A percentile compares a stretch with the other conserved stretches of the same genome.
Conservation (phyloP, 169 alveolate genomes). For the Ichthyophthirius multifiliis region DNA sequence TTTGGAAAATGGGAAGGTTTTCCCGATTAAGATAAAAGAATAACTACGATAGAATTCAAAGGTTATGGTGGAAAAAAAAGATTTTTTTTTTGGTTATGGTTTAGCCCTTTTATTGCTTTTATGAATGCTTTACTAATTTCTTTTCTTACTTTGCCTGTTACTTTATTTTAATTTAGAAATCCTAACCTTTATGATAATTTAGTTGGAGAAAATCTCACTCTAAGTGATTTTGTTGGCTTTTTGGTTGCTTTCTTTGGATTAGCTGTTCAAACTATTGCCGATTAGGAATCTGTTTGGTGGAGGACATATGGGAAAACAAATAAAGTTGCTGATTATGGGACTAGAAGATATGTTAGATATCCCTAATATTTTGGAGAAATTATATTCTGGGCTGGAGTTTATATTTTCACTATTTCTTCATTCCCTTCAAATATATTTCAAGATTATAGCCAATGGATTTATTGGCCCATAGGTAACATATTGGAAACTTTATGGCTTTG, state of each 20-base stretch:
- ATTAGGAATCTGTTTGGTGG: not conserved
- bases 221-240: not conserved
- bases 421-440: not conserved
- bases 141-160: not conserved
- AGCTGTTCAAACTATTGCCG: not conserved
- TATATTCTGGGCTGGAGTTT: not conserved
- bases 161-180: not conserved
- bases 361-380: not conserved
- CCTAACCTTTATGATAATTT: too few relatives aligned
- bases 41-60: not conserved
- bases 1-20: not conserved
- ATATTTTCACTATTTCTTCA: not conserved
- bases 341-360: not conserved
- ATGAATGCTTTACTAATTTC: not conserved
- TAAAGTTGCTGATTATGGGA: not conserved
- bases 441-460: not conserved
- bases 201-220: not conserved
- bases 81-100: not conserved
- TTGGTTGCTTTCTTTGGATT: not conserved
- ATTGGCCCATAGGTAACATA: not conserved
- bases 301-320: not conserved
- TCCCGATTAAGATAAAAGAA: constrained; percentile 2
- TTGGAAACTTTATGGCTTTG: not conserved
- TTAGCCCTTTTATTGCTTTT: not conserved
- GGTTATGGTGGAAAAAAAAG: not conserved